Base-by-base conservation (phyloP, 805 yeast species). In the Kuraishia hungarica region DNA sequence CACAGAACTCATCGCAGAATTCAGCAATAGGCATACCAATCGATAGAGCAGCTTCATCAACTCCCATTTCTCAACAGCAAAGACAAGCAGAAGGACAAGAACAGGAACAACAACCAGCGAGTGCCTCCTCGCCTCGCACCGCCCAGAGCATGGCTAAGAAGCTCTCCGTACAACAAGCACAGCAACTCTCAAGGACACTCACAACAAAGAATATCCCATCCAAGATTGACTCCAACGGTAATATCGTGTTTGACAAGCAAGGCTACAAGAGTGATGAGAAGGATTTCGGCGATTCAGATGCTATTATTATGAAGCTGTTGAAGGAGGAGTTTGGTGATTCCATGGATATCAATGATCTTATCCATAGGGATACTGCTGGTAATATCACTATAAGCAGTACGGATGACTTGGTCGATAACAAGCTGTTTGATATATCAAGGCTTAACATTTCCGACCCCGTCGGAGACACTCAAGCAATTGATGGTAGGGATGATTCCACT, bases 211-310 rank as follows among this genome's bases (percentile, higher is more conserved):
- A 91, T 64, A 91, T 94, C 35, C 97, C 97, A 1, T 85, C 96
- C 28, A 89, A 84, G 60, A 80, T 92, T 43, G 96, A 89, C 59
- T 85, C 86, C 58, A 88, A 89, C 63, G 99, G 99, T 13, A 97
- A 91, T 65, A 77, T 94, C 61, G 80, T 91, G 48, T 72, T 94
- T 50, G 99, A 94, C 71, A 89, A 93, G 85, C 96, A 91, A 62
- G 99, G 99, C 19, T 94, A 94, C 71, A 93, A 92, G 70, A 87
- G 96, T 39, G 90, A 86, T 62, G 87, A 84, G 53, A 83, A 84
- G 60, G 89, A 86, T 66, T 81, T 87, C 48, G 84, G 84, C 53
- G 84, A 82, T 61, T 82, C 96, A 0, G 97, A 91, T 66, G 84
- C 84, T 53, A 72, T 87, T 43, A 81, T 94, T 57, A 83, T 83